A percentile compares a stretch with the other conserved stretches of the same genome.
Conservation (phyloP, 2,329 filamentous ascomycete species). For the Capronia coronata region DNA sequence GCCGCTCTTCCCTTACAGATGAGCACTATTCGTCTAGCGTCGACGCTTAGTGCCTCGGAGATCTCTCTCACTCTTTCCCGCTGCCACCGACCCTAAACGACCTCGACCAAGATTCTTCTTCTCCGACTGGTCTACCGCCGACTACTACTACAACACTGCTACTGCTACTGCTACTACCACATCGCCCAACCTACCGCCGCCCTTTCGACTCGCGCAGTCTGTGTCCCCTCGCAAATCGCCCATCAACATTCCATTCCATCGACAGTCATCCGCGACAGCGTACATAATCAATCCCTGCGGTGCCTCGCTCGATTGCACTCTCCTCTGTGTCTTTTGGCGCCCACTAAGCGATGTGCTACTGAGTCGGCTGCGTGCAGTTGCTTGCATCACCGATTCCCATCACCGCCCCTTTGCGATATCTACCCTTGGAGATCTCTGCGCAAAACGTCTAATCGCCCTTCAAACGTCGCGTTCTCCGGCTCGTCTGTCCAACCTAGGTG, state of each 20-base stretch:
- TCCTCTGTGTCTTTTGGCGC: constrained; percentile 5
- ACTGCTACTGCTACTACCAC: not conserved
- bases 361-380: constrained; percentile 12
- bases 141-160: no score
- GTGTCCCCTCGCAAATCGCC: not conserved
- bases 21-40: not conserved
- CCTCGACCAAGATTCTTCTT: not conserved
- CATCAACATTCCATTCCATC: constrained; percentile 5
- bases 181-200: not conserved
- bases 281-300: not conserved
- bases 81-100: not conserved
- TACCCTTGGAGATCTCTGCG: not conserved
- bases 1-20: no score
- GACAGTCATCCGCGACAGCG: not conserved
- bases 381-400: constrained; percentile 16
- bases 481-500: not conserved
- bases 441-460: not conserved
- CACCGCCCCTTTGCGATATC: not conserved
- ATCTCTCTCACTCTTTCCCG: not conserved
- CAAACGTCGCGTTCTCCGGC: not conserved
- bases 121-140: no score
- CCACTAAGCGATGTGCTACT: constrained; percentile 9
- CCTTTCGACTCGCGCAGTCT: not conserved
- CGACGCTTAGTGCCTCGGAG: not conserved
- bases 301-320: not conserved